A percentile compares a stretch with the other conserved stretches of the same genome.
Conservation (phyloP, 2,329 filamentous ascomycete species). For the Alternaria sp. region DNA sequence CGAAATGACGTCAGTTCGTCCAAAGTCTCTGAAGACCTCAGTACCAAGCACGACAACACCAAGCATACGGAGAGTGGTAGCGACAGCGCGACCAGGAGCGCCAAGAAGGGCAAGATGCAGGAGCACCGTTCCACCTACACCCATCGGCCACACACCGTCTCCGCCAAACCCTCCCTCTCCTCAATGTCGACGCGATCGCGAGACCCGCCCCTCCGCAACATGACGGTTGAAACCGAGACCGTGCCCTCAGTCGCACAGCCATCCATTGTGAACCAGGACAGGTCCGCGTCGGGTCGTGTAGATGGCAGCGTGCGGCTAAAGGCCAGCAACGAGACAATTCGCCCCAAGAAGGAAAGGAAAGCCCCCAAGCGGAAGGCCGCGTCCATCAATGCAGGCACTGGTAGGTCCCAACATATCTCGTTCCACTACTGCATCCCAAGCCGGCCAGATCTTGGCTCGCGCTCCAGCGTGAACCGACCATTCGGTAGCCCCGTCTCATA, state of each 20-base stretch:
- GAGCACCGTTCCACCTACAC: conserved; percentile 58
- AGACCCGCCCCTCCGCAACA: conserved; percentile 82
- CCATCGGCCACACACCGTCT: conserved; percentile 57
- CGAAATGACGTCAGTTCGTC: conserved; percentile 56
- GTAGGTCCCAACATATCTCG: conserved; percentile 63
- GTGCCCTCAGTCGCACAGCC: conserved; percentile 89
- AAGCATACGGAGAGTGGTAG: conserved; percentile 66
- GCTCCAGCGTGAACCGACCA: conserved; percentile 41
- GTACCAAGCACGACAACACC: conserved; percentile 52
- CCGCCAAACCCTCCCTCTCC: conserved; percentile 72
- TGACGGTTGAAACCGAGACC: conserved; percentile 98
- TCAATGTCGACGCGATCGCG: conserved; percentile 70
- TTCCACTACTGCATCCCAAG: conserved; percentile 44
- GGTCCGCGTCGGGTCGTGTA: conserved; percentile 65
- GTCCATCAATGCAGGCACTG: conserved; percentile 73
- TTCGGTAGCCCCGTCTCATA: conserved; percentile 44
- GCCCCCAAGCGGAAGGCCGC: conserved; percentile 78
- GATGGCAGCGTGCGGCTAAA: conserved; percentile 84
- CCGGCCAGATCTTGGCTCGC: conserved; percentile 36
- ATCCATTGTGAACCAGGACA: conserved; percentile 69
- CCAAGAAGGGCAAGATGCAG: conserved; percentile 44
- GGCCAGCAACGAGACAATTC: conserved; percentile 93
- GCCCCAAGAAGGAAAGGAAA: conserved; percentile 92
- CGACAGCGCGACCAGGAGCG: conserved; percentile 63
- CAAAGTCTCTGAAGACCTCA: conserved; percentile 59